A percentile compares a stretch with the other conserved stretches of the same genome.
phyloP scores from a whole-genome alignment of 352 stramenopile species.

The Pythium aphanidermatum region DNA sequence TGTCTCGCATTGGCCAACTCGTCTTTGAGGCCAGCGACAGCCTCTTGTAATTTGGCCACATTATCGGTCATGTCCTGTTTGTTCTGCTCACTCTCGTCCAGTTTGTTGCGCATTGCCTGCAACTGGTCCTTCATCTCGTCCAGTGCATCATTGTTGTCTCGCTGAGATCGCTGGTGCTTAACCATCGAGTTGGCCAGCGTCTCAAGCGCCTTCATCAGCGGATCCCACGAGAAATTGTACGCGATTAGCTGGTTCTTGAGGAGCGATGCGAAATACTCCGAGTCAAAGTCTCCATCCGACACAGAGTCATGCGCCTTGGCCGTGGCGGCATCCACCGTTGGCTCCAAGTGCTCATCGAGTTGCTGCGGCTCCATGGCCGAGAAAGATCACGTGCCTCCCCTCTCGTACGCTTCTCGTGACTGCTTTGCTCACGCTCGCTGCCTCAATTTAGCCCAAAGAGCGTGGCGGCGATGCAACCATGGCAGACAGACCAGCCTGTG shows the following conservation, averaged over 20 bases:
- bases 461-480: too few species aligned
- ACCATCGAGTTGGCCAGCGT: slow-evolving; percentile 45
- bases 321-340: not conserved
- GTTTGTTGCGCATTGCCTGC: slow-evolving; percentile 29
- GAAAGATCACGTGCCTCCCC: not conserved
- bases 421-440: too few species aligned
- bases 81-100: slow-evolving; percentile 37
- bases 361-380: slow-evolving; percentile 21
- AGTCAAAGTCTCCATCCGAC: slow-evolving; percentile 15
- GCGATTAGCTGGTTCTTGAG: slow-evolving; percentile 64
- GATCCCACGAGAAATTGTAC: slow-evolving; percentile 70
- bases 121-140: slow-evolving; percentile 55
- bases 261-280: slow-evolving; percentile 47
- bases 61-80: slow-evolving; percentile 46
- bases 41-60: slow-evolving; percentile 39
- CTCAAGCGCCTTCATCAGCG: slow-evolving; percentile 57
- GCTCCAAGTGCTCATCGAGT: slow-evolving; percentile 7
- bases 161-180: slow-evolving; percentile 42
- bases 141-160: slow-evolving; percentile 36
- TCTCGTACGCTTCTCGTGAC: not conserved
- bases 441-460: too few species aligned
- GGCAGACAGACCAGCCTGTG: too few species aligned
- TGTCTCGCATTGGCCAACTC: slow-evolving; percentile 35
- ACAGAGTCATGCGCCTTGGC: not conserved
- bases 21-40: slow-evolving; percentile 39